phyloP scores from a whole-genome alignment of 1,284 basidiomycete genomes.

The Volvariella volvacea region DNA sequence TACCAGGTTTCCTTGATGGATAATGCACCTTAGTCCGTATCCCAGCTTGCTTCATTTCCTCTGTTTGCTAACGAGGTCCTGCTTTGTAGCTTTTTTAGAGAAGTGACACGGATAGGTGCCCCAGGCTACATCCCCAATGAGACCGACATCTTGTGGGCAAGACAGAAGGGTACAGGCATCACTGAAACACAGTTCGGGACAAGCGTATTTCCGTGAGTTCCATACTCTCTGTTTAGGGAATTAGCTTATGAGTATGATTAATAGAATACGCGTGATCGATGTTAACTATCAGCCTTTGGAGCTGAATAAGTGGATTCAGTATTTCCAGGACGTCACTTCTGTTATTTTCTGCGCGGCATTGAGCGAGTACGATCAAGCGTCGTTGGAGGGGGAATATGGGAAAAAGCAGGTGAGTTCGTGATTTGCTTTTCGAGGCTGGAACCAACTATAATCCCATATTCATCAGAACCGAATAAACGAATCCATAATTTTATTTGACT shows the following conservation, averaged over 20 bases:
- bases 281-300: conserved; percentile 92
- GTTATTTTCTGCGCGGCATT: conserved; percentile 95
- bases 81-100: conserved; percentile 73
- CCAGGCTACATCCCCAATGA: conserved; percentile 83
- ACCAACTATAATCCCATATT: neutral
- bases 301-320: conserved; percentile 93
- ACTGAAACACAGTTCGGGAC: conserved; percentile 81
- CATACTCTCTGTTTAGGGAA: conserved; percentile 29
- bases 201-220: conserved; percentile 67
- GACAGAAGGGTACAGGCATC: conserved; percentile 91
- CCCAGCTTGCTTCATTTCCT: neutral
- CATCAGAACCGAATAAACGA: conserved; percentile 91
- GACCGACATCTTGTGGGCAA: conserved; percentile 83
- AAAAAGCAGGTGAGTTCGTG: conserved; percentile 70
- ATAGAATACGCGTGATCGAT: conserved; percentile 91
- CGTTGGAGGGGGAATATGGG: conserved; percentile 79
- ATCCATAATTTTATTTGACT: conserved; percentile 89
- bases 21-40: conserved; percentile 80
- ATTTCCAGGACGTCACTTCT: conserved; percentile 90
- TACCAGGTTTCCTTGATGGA: conserved; percentile 96
- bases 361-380: conserved; percentile 90
- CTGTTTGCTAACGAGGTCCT: neutral
- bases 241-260: conserved; percentile 31
- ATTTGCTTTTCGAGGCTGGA: neutral
- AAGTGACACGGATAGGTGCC: conserved; percentile 77